phyloP scores from a whole-genome alignment of 2,329 filamentous ascomycete species.

The Aureobasidium sp. region DNA sequence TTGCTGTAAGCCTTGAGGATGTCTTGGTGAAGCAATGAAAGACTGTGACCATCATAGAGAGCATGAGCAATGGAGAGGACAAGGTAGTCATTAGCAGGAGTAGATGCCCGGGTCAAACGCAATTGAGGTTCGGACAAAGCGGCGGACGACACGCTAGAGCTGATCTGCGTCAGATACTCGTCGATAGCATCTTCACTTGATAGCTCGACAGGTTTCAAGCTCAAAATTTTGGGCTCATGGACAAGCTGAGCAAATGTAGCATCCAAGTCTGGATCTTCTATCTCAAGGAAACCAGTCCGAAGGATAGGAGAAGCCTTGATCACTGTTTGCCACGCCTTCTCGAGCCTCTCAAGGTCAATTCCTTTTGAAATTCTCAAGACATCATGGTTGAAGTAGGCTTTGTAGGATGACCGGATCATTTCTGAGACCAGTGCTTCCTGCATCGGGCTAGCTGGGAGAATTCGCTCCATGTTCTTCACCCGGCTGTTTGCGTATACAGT shows the following conservation, averaged over 20 bases:
- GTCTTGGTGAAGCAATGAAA: slow-evolving; percentile 65
- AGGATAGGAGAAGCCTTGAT: slow-evolving; percentile 60
- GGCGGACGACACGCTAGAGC: slow-evolving; percentile 25
- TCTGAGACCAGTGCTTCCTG: slow-evolving; percentile 82
- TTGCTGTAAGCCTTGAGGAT: slow-evolving; percentile 58
- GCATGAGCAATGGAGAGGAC: slow-evolving; percentile 74
- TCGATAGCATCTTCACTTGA: slow-evolving; percentile 18
- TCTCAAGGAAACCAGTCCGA: slow-evolving; percentile 62
- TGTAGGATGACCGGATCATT: slow-evolving; percentile 68
- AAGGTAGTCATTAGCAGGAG: slow-evolving; percentile 35
- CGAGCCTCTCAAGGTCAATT: slow-evolving; percentile 51
- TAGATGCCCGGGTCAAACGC: slow-evolving; percentile 34
- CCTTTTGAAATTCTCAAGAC: slow-evolving; percentile 53
- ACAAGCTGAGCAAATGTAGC: slow-evolving; percentile 52
- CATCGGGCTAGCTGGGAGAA: slow-evolving; percentile 71
- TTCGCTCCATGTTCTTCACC: slow-evolving; percentile 39
- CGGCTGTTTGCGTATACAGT: slow-evolving; percentile 12
- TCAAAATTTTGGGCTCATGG: slow-evolving; percentile 21
- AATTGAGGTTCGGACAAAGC: slow-evolving; percentile 22
- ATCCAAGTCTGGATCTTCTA: slow-evolving; percentile 54
- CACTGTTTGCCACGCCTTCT: slow-evolving; percentile 55
- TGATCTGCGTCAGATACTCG: slow-evolving; percentile 25
- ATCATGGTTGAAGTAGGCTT: slow-evolving; percentile 81
- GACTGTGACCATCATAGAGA: slow-evolving; percentile 83
- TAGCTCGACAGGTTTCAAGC: slow-evolving; percentile 24